Conservation (phyloP, 2,329 filamentous ascomycete genomes). For the Colletotrichum liriopes region DNA sequence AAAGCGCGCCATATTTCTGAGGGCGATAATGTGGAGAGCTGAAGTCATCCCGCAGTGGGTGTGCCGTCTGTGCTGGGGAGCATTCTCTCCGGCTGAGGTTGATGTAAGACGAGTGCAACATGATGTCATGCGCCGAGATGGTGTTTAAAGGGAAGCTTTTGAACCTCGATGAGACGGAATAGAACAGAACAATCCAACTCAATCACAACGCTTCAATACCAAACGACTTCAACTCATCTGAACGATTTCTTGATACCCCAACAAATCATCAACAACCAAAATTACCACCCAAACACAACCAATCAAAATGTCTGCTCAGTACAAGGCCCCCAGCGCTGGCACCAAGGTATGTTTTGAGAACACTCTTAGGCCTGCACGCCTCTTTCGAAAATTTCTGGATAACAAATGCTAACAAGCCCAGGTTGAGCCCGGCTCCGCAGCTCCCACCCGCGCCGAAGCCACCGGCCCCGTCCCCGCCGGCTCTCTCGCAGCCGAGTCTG, state of each 20-base stretch:
- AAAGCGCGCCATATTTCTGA: not conserved
- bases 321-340: conserved; percentile 37
- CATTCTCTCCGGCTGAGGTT: conserved; percentile 19
- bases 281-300: not conserved
- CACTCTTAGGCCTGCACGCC: not conserved
- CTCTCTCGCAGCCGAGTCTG: conserved; percentile 84
- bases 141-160: conserved; percentile 22
- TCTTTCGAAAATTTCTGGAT: not conserved
- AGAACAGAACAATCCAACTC: not conserved
- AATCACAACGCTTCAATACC: not conserved
- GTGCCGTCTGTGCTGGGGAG: conserved; percentile 25
- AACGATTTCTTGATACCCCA: not conserved
- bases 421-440: conserved; percentile 63
- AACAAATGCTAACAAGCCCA: conserved; percentile 48
- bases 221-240: not conserved
- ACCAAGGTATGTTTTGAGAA: conserved; percentile 25
- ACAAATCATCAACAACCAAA: not conserved
- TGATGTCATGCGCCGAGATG: conserved; percentile 32
- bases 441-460: conserved; percentile 70
- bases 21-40: conserved; percentile 37
- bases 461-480: conserved; percentile 76
- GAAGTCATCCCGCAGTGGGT: conserved; percentile 41
- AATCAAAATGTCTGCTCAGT: conserved; percentile 18
- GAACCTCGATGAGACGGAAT: not conserved
- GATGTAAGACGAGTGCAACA: conserved; percentile 35